Conservation (phyloP, 2,329 filamentous ascomycete genomes). For the Graphilbum sp. region DNA sequence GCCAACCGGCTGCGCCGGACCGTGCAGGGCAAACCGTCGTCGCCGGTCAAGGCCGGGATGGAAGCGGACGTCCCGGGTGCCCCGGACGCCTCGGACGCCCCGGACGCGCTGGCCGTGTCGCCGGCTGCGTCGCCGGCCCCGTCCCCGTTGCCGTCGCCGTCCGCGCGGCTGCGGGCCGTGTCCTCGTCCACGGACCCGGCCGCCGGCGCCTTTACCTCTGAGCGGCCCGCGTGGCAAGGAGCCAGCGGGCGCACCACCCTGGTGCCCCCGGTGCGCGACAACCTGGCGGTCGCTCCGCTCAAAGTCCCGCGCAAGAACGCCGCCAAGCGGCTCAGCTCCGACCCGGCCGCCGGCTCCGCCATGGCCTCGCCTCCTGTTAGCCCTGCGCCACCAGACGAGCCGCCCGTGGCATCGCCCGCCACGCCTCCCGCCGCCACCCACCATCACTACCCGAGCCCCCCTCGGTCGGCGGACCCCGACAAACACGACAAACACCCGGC, state of each 20-base stretch:
- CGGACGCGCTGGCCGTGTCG: no score
- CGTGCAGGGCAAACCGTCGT: slow-evolving; percentile 12
- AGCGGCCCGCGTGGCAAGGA: slow-evolving; percentile 51
- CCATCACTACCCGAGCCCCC: slow-evolving; percentile 21
- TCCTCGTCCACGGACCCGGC: slow-evolving; percentile 14
- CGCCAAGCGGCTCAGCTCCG: no score
- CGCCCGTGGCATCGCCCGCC: no score
- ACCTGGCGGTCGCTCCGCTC: slow-evolving; percentile 31
- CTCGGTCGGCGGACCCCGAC: slow-evolving; percentile 16
- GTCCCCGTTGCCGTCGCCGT: slow-evolving; percentile 5
- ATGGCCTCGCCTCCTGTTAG: slow-evolving; percentile 15
- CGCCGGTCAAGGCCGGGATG: no score
- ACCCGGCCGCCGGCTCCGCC: no score
- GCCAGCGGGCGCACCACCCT: slow-evolving; percentile 52
- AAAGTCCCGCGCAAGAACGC: slow-evolving; percentile 35
- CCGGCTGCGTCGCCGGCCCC: not conserved
- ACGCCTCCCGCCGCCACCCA: slow-evolving; percentile 2
- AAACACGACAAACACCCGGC: slow-evolving; percentile 8
- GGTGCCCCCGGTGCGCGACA: slow-evolving; percentile 48
- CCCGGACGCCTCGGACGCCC: no score
- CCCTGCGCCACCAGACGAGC: slow-evolving; percentile 11
- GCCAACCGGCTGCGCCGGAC: slow-evolving; percentile 28
- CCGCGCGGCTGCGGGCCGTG: not conserved
- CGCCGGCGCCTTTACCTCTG: slow-evolving; percentile 19
- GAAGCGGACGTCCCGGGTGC: no score